These are phyloP conservation scores for Plasmodium malariae DNA, from an alignment of 169 alveolate species.

Conservation along the genomic window DNA sequence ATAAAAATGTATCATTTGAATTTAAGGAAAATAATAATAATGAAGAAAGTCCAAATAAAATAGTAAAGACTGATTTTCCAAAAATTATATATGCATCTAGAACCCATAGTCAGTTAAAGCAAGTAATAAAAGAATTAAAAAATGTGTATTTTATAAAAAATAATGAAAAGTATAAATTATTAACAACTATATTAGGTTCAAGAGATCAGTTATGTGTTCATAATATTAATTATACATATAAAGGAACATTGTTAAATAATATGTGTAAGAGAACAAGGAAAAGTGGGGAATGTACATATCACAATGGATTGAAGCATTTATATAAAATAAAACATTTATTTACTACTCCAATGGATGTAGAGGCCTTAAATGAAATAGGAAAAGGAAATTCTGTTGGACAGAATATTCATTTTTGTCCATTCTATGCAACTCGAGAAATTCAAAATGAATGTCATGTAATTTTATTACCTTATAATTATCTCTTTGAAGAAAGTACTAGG, in stretches of 20 bases:
- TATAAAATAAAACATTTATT: conserved; percentile 79
- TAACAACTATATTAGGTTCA: conserved; percentile 91
- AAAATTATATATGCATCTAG: conserved; percentile 93
- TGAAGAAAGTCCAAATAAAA: conserved; percentile 59
- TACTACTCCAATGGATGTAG: conserved; percentile 91
- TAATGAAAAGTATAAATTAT: conserved; percentile 86
- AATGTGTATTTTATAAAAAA: conserved; percentile 83
- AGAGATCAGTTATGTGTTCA: conserved; percentile 93
- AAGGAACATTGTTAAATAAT: conserved; percentile 86
- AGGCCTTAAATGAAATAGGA: conserved; percentile 86
- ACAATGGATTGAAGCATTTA: conserved; percentile 83
- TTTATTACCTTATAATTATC: conserved; percentile 94
- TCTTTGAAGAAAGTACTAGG: conserved; percentile 89
- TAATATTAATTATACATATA: conserved; percentile 81
- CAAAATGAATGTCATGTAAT: conserved; percentile 90
- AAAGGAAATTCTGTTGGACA: conserved; percentile 84
- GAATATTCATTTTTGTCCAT: conserved; percentile 91
- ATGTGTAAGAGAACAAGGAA: conserved; percentile 86
- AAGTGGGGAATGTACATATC: conserved; percentile 86
- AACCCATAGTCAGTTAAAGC: conserved; percentile 94
- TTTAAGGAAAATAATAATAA: conserved; percentile 26
- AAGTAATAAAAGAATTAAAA: conserved; percentile 92
- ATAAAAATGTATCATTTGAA: conserved; percentile 42
- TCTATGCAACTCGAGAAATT: conserved; percentile 90
- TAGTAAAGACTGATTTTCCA: conserved; percentile 34